A percentile compares a stretch with the other conserved stretches of the same genome.
phyloP scores from a whole-genome alignment of 768 basidiomycete genomes.

The Mycena capillaripes region DNA sequence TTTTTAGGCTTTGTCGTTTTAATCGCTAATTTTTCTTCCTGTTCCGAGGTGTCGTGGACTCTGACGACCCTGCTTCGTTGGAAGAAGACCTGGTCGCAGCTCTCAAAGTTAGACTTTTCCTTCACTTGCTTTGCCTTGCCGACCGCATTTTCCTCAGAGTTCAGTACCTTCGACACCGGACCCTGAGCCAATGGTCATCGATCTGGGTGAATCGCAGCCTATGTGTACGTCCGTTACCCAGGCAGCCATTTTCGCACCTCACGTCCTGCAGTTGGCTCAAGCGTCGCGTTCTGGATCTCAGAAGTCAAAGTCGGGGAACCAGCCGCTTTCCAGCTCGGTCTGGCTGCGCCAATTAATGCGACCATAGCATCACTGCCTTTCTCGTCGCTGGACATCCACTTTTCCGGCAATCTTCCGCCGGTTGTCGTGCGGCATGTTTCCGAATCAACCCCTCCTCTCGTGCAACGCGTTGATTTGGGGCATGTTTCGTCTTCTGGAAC shows the following conservation, averaged over 20 bases:
- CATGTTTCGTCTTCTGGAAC: conserved; percentile 43
- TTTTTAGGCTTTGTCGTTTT: conserved; percentile 9
- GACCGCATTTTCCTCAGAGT: conserved; percentile 59
- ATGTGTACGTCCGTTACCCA: conserved; percentile 64
- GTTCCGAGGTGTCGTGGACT: conserved; percentile 50
- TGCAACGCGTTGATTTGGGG: conserved; percentile 65
- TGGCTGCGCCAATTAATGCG: conserved; percentile 66
- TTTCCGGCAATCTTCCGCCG: conserved; percentile 63
- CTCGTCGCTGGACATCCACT: conserved; percentile 68
- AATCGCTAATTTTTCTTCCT: conserved; percentile 15
- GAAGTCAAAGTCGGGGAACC: conserved; percentile 71
- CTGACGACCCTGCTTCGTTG: conserved; percentile 63
- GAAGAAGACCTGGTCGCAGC: conserved; percentile 83
- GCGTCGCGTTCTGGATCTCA: conserved; percentile 78
- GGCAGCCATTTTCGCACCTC: conserved; percentile 6
- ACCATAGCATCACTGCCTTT: conserved; percentile 74
- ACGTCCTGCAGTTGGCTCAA: conserved; percentile 68
- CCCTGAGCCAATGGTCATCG: conserved; percentile 66
- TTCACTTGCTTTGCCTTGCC: background rate
- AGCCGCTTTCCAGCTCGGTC: conserved; percentile 81
- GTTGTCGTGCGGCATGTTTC: conserved; percentile 64
- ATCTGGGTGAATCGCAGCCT: conserved; percentile 73
- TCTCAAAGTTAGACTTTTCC: conserved; percentile 65
- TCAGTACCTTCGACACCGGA: conserved; percentile 75
- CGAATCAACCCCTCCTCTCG: conserved; percentile 30